These are phyloP conservation scores for Purpureocillium lavendulum DNA, from an alignment of 2,329 filamentous ascomycete genomes.

Conservation along the genomic window DNA sequence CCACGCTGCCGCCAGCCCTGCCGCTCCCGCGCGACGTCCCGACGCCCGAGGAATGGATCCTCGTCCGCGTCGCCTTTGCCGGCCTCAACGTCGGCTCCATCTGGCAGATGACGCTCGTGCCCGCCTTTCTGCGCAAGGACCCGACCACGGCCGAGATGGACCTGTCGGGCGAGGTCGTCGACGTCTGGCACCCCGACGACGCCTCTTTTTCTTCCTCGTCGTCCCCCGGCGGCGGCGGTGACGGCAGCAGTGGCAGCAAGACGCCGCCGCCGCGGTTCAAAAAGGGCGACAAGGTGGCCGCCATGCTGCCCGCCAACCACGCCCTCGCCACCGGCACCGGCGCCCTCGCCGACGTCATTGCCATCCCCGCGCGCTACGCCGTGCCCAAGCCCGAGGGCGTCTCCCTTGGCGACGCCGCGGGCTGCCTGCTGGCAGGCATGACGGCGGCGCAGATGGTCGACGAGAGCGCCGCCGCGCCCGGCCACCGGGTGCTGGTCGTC, in stretches of 20 bases:
- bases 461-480: conserved; percentile 26
- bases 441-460: conserved; percentile 29
- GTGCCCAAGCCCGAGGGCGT: conserved; percentile 21
- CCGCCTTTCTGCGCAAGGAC: conserved; percentile 24
- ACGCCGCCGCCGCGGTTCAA: conserved; percentile 11
- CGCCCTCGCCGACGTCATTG: conserved; percentile 29
- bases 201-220: too few relatives aligned
- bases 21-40: conserved; percentile 18
- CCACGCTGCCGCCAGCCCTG: conserved; percentile 15
- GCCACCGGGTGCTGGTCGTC: conserved; percentile 36
- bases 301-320: conserved; percentile 25
- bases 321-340: conserved; percentile 25
- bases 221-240: too few relatives aligned
- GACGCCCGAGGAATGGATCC: conserved; percentile 24
- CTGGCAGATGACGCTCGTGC: conserved; percentile 31
- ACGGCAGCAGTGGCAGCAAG: conserved; percentile 2
- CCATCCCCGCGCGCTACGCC: conserved; percentile 23
- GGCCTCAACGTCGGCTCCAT: conserved; percentile 36
- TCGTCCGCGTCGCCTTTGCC: conserved; percentile 31
- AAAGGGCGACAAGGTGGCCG: conserved; percentile 26
- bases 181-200: conserved; percentile 20
- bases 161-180: conserved; percentile 30
- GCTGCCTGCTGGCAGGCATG: conserved; percentile 27
- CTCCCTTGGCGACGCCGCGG: conserved; percentile 23
- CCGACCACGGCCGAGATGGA: conserved; percentile 33